Conservation (phyloP, 2,329 filamentous ascomycete species). For the Penicillium psychrosexuale region DNA sequence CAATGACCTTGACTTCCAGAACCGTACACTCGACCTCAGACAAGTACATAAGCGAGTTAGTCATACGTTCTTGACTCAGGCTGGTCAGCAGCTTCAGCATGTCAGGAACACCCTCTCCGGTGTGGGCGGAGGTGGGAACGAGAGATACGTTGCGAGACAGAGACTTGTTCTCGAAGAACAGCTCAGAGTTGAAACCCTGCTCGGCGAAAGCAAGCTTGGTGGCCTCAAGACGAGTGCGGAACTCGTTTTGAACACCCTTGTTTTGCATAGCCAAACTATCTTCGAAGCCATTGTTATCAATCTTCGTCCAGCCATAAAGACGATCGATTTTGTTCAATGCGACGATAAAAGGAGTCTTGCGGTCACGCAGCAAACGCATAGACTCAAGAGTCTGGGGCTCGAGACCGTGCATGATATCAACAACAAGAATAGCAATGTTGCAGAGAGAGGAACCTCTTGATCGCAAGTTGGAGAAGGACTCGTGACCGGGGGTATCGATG, state of each 20-base stretch:
- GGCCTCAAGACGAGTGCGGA: slow-evolving; percentile 81
- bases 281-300: slow-evolving; percentile 97
- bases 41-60: slow-evolving; percentile 94
- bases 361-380: slow-evolving; percentile 87
- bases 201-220: slow-evolving; percentile 93
- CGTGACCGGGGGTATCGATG: slow-evolving; percentile 98
- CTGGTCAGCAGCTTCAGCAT: slow-evolving; percentile 94
- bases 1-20: slow-evolving; percentile 97
- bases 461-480: slow-evolving; percentile 98
- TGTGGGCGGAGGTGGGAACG: slow-evolving; percentile 93
- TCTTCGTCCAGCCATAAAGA: slow-evolving; percentile 98
- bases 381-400: slow-evolving; percentile 97
- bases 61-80: slow-evolving; percentile 96
- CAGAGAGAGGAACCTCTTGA: slow-evolving; percentile 96
- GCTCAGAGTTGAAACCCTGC: slow-evolving; percentile 95
- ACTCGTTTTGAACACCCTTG: slow-evolving; percentile 91
- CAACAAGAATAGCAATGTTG: slow-evolving; percentile 98
- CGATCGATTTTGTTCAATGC: slow-evolving; percentile 99
- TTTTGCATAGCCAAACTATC: slow-evolving; percentile 87
- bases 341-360: slow-evolving; percentile 96
- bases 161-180: slow-evolving; percentile 97
- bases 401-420: slow-evolving; percentile 99
- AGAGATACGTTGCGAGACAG: slow-evolving; percentile 94
- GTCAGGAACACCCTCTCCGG: slow-evolving; percentile 98
- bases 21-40: slow-evolving; percentile 97